Percentiles rank a stretch among this genome's conserved stretches.
Conservation (phyloP, 352 stramenopile genomes). For the Phytophthora megakarya region DNA sequence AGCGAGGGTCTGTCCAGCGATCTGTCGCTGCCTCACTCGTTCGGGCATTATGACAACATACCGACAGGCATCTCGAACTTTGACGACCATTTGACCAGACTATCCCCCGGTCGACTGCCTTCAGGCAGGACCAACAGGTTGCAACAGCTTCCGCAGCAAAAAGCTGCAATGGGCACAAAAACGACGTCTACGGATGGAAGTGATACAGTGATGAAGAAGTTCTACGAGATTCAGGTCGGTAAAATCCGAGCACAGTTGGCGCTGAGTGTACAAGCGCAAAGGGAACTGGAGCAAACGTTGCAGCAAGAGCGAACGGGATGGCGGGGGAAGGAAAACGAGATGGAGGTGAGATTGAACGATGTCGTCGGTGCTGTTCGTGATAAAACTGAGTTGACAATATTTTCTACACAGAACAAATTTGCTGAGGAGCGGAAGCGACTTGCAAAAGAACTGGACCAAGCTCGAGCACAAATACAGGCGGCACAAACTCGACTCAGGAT, state of each 20-base stretch:
- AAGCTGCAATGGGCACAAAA: neutral
- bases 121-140: conserved; percentile 20
- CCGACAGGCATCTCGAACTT: conserved; percentile 47
- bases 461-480: conserved; percentile 28
- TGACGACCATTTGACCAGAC: conserved; percentile 55
- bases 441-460: conserved; percentile 33
- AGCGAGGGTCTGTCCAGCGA: conserved; percentile 77
- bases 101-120: conserved; percentile 9
- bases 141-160: conserved; percentile 8
- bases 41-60: conserved; percentile 62
- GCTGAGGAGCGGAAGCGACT: conserved; percentile 18
- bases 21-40: conserved; percentile 69
- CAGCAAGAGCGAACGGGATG: conserved; percentile 47
- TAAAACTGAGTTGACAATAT: neutral
- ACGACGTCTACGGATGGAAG: conserved; percentile 11
- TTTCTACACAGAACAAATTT: conserved; percentile 11
- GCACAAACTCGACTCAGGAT: conserved; percentile 51
- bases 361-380: neutral
- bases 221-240: conserved; percentile 83
- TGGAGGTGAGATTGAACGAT: conserved; percentile 33
- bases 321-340: conserved; percentile 16
- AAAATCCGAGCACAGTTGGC: conserved; percentile 70
- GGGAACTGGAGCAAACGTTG: conserved; percentile 52
- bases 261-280: conserved; percentile 49
- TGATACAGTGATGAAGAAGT: conserved; percentile 69